Percentiles rank a stretch among this genome's conserved stretches.
Conservation (phyloP, 257 asterid genomes). For the Lithospermum erythrorhizon region DNA sequence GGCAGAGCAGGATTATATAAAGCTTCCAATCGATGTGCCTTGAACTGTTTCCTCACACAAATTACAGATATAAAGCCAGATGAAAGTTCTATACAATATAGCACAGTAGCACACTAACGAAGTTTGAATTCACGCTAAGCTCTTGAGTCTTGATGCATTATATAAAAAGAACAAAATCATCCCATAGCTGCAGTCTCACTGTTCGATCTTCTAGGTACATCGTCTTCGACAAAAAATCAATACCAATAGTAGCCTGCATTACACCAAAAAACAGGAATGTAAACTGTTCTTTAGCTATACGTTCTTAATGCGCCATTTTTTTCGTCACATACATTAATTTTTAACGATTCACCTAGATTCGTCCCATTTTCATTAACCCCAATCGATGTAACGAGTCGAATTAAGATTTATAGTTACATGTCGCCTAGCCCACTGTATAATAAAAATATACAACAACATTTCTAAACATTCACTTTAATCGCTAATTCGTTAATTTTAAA, state of each 20-base stretch:
- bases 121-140: background rate
- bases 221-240: constrained; percentile 51
- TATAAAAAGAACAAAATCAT: constrained; percentile 1
- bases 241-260: constrained; percentile 48
- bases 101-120: background rate
- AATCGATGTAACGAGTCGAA: no score
- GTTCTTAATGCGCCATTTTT: no score
- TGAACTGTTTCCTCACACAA: background rate
- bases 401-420: no score
- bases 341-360: no score
- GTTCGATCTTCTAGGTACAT: constrained; percentile 68
- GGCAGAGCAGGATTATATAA: background rate
- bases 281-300: no score
- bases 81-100: background rate
- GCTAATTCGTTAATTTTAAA: no score
- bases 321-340: no score
- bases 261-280: no score
- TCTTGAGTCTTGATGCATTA: background rate
- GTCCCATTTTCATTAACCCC: no score
- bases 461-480: no score
- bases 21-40: background rate
- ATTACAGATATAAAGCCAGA: background rate
- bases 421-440: no score
- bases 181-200: constrained; percentile 37
- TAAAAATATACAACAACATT: no score